Evolutionary conservation across 495 filamentous ascomycete species (phyloP), one percentile per base, ranked within the genome.

Genomic region (Podospora australis): DNA sequence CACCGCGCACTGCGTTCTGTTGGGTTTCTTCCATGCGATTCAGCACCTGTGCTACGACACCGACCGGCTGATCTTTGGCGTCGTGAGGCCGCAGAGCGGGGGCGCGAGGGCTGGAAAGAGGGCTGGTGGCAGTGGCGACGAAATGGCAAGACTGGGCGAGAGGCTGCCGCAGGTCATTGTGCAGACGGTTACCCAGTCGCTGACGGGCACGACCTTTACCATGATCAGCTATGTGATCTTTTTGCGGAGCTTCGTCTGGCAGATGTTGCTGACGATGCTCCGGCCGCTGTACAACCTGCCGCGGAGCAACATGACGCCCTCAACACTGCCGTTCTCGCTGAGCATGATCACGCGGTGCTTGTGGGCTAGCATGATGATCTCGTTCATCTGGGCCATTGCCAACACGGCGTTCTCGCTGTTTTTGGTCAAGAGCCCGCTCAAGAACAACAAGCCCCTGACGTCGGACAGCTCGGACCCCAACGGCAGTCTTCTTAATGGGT

Each of bases 391-490:
- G 87, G 78, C 87, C 34, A 68, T 83, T 4, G 76, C 79, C 20
- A 91, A 94, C 58, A 63, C 75, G 11, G 78, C 83, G 36, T 97
- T 96, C 65, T 81, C 81, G 21, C 59, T 82, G 24, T 88, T 87
- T 66, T 76, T 96, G 51, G 77, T 80, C 19, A 80, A 85, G 62
- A 81, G 84, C 53, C 92, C 94, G 6, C 60, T 95, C 35, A 94
- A 92, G 64, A 81, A 84, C 50, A 82, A 75, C 2, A 81, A 86
- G 55, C 88, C 90, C n/a, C 73, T 98, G 19, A 94, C 88, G 1
- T 71, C 75, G 9, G 84, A 89, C 46, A 86, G 88, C 4, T 86
- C 81, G 53, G 94, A 97, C 68, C 90, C 92, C 1, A 98, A 94
- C 55, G 91, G 88, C 28, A 95, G 84, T 57, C 70, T 98, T 32